A percentile compares a stretch with the other conserved stretches of the same genome.
phyloP scores from a whole-genome alignment of 2,329 filamentous ascomycete genomes.

The Fusarium papillatum region DNA sequence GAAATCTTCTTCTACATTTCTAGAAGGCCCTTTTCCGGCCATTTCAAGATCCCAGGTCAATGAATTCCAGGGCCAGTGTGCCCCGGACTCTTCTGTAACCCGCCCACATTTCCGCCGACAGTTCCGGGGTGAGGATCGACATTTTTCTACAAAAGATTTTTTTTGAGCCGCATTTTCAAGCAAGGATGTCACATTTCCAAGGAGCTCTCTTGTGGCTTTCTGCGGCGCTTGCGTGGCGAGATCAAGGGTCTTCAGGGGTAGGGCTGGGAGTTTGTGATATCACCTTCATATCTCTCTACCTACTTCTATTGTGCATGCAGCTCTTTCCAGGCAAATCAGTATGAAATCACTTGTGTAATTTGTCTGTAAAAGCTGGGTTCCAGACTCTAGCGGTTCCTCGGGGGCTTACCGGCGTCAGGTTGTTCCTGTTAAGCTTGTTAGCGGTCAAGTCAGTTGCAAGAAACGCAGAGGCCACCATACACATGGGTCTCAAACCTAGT shows the following conservation, averaged over 20 bases:
- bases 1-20: neutral
- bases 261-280: neutral
- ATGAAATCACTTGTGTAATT: too few species aligned
- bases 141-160: neutral
- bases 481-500: too few species aligned
- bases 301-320: too few species aligned
- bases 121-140: neutral
- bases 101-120: neutral
- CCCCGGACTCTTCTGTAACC: neutral
- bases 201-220: neutral
- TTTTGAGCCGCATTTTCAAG: neutral
- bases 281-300: neutral
- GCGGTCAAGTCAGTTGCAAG: neutral
- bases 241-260: neutral
- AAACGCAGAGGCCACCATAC: neutral
- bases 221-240: neutral
- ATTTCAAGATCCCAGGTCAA: too few species aligned
- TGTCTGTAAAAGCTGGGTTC: too few species aligned
- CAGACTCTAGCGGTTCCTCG: too few species aligned
- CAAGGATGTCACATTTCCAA: neutral
- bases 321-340: too few species aligned
- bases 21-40: neutral
- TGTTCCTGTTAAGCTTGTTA: neutral
- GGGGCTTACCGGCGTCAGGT: neutral
- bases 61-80: too few species aligned